phyloP scores from a whole-genome alignment of 352 stramenopile genomes.

The Phytophthora meadii region DNA sequence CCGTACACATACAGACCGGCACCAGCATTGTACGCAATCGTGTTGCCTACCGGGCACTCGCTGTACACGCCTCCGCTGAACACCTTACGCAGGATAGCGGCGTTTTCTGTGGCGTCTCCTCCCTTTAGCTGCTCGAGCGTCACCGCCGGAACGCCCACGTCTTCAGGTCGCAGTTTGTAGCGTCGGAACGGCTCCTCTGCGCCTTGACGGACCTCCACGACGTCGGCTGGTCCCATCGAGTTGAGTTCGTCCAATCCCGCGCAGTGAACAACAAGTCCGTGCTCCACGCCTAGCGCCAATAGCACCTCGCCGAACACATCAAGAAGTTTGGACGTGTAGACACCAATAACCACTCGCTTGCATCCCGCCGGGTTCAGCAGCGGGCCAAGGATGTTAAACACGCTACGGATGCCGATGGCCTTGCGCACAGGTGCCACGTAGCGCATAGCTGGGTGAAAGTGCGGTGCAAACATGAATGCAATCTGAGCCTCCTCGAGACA shows the following conservation, averaged over 20 bases:
- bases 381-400: slow-evolving; percentile 99
- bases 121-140: slow-evolving; percentile 95
- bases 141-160: slow-evolving; percentile 91
- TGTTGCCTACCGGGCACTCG: slow-evolving; percentile 96
- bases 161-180: slow-evolving; percentile 57
- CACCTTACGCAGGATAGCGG: slow-evolving; percentile 89
- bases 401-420: slow-evolving; percentile 95
- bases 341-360: slow-evolving; percentile 97
- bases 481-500: slow-evolving; percentile 94
- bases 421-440: slow-evolving; percentile 96
- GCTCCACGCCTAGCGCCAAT: slow-evolving; percentile 94
- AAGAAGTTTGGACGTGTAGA: slow-evolving; percentile 96
- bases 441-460: slow-evolving; percentile 98
- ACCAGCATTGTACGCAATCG: slow-evolving; percentile 98
- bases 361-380: slow-evolving; percentile 97
- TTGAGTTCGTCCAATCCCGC: slow-evolving; percentile 99
- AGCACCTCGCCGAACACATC: slow-evolving; percentile 84
- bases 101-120: slow-evolving; percentile 96
- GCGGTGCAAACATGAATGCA: slow-evolving; percentile 97
- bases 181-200: slow-evolving; percentile 46
- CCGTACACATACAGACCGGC: slow-evolving; percentile 98
- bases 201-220: slow-evolving; percentile 75
- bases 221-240: slow-evolving; percentile 90
- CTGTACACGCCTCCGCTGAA: slow-evolving; percentile 86
- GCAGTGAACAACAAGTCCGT: slow-evolving; percentile 98